Evolutionary conservation across 805 yeast genomes (phyloP).

Genomic region (Yarrowia sp.): DNA sequence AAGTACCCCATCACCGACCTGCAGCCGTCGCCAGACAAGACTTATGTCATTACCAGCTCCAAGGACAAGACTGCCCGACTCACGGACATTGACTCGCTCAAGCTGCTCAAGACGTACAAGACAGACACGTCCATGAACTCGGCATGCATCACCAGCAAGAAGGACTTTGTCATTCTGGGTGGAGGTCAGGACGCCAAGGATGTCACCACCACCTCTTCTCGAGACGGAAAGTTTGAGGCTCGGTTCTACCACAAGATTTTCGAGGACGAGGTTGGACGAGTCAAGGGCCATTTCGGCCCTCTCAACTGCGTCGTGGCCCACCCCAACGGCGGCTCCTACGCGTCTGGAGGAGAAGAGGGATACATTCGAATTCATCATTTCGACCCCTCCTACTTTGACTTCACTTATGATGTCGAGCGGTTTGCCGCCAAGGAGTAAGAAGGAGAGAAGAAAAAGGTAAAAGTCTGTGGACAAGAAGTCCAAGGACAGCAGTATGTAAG

Average conservation of each 20-base stretch:
- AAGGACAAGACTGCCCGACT: slow-evolving; percentile 84
- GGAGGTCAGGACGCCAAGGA: slow-evolving; percentile 99
- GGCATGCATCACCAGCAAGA: slow-evolving; percentile 89
- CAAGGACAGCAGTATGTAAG: too few relatives aligned
- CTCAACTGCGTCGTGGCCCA: slow-evolving; percentile 89
- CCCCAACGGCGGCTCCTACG: slow-evolving; percentile 88
- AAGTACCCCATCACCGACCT: slow-evolving; percentile 63
- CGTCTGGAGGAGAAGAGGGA: slow-evolving; percentile 99
- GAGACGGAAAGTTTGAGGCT: slow-evolving; percentile 96
- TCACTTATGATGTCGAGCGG: slow-evolving; percentile 79
- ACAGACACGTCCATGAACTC: slow-evolving; percentile 94
- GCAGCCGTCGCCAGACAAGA: slow-evolving; percentile 80
- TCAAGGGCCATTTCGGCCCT: slow-evolving; percentile 99
- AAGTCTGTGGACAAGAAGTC: too few relatives aligned
- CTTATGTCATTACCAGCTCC: slow-evolving; percentile 89
- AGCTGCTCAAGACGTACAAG: slow-evolving; percentile 63
- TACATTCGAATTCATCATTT: slow-evolving; percentile 89
- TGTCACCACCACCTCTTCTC: slow-evolving; percentile 92
- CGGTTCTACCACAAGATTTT: slow-evolving; percentile 93
- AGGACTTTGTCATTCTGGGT: slow-evolving; percentile 88
- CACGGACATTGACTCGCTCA: slow-evolving; percentile 70
- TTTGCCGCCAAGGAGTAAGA: slow-evolving; percentile 20
- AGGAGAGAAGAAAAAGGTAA: not conserved
- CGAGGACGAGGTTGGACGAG: slow-evolving; percentile 94
- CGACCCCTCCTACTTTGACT: slow-evolving; percentile 89